phyloP scores from a whole-genome alignment of 106 monocot species.

The Allium sativum region DNA sequence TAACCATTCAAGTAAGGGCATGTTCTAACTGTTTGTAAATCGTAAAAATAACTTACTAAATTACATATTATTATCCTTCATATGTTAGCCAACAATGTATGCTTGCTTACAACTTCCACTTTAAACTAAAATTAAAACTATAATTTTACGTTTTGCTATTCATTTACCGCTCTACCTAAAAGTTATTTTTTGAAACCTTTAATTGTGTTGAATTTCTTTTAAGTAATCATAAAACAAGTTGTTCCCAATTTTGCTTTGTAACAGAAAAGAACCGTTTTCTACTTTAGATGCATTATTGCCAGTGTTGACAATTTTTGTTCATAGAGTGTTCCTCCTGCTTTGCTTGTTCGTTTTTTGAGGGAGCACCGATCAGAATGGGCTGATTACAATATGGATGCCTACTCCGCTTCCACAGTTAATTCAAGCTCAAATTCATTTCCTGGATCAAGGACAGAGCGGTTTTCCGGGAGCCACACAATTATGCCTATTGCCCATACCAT shows the following conservation, averaged over 20 bases:
- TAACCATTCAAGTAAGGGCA: too few species aligned
- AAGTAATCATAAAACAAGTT: not conserved
- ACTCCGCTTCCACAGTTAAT: slow-evolving; percentile 55
- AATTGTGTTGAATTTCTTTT: not conserved
- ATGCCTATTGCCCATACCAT: slow-evolving; percentile 81
- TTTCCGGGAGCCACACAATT: slow-evolving; percentile 76
- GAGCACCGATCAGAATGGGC: slow-evolving; percentile 97
- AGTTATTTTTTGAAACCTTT: not conserved
- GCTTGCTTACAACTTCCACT: too few species aligned
- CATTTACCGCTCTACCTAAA: not conserved
- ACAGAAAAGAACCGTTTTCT: not conserved
- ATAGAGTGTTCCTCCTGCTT: slow-evolving; percentile 73
- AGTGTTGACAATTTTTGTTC: slow-evolving; percentile 2
- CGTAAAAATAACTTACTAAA: too few species aligned
- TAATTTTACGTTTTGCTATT: not conserved
- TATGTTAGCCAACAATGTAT: too few species aligned
- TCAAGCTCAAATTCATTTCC: slow-evolving; percentile 39
- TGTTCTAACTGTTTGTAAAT: too few species aligned
- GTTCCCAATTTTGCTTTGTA: not conserved
- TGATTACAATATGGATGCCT: slow-evolving; percentile 75
- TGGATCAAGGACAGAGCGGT: slow-evolving; percentile 34
- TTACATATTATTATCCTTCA: too few species aligned
- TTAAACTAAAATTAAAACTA: too few species aligned
- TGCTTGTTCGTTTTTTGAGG: slow-evolving; percentile 72
- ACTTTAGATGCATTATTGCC: not conserved